These are phyloP conservation scores for Boletus tomentosulus DNA, from an alignment of 768 basidiomycete species.

Conservation along the genomic window DNA sequence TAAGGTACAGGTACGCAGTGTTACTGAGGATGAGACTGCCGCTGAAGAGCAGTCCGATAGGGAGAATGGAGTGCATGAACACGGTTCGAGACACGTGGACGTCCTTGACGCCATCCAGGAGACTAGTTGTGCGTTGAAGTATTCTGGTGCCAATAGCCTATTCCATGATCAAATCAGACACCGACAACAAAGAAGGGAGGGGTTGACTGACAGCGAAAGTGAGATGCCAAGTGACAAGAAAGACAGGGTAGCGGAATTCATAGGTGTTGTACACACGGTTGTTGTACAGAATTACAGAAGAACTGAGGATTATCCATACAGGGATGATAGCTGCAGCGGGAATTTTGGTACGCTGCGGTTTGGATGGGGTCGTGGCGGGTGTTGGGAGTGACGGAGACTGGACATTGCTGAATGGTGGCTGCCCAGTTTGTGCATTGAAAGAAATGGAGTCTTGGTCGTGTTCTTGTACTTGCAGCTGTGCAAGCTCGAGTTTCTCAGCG, in stretches of 20 bases:
- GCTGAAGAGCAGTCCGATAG: constrained; percentile 91
- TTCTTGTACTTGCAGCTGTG: constrained; percentile 18
- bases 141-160: constrained; percentile 83
- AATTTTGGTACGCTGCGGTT: constrained; percentile 47
- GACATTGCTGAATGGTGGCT: background rate
- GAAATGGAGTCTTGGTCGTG: constrained; percentile 10
- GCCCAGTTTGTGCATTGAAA: constrained; percentile 1
- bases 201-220: constrained; percentile 52
- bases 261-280: constrained; percentile 83
- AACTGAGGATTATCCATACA: constrained; percentile 88
- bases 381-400: constrained; percentile 44
- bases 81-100: constrained; percentile 74
- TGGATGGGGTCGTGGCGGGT: constrained; percentile 45
- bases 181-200: background rate
- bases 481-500: constrained; percentile 20
- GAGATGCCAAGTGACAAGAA: constrained; percentile 86
- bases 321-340: constrained; percentile 76
- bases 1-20: constrained; percentile 87
- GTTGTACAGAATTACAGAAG: constrained; percentile 94
- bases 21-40: constrained; percentile 90
- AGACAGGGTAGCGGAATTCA: constrained; percentile 86
- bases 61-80: constrained; percentile 83
- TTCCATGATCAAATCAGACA: constrained; percentile 1
- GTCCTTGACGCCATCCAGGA: constrained; percentile 76
- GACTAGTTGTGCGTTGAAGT: constrained; percentile 72